Evolutionary conservation across 164 flowering plant species (phyloP).

Genomic region (Vitis labrusca): DNA sequence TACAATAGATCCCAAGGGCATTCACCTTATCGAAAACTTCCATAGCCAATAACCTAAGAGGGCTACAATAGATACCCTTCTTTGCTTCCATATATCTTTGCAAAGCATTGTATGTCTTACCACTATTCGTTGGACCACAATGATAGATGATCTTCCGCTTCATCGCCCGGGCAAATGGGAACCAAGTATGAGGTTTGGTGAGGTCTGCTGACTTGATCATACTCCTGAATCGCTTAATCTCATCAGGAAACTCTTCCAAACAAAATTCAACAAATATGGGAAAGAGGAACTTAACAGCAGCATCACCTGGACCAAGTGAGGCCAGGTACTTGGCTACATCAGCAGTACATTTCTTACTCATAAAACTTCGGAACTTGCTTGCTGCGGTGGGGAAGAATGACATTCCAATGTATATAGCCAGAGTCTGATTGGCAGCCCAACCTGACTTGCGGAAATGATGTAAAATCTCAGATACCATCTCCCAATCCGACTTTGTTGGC

Average conservation of each 20-base stretch:
- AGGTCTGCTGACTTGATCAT: constrained; percentile 78
- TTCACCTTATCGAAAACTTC: constrained; percentile 95
- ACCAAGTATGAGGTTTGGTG: constrained; percentile 93
- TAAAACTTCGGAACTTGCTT: constrained; percentile 49
- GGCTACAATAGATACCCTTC: constrained; percentile 87
- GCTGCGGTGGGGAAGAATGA: constrained; percentile 80
- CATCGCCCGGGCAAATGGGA: constrained; percentile 92
- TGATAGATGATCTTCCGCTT: constrained; percentile 85
- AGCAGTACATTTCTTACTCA: constrained; percentile 45
- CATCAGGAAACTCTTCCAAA: constrained; percentile 75
- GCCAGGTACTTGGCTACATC: constrained; percentile 50
- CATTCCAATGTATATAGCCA: constrained; percentile 73
- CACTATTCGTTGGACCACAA: constrained; percentile 95
- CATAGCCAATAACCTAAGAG: constrained; percentile 90
- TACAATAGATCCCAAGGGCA: constrained; percentile 77
- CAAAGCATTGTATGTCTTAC: constrained; percentile 89
- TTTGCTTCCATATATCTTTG: constrained; percentile 88
- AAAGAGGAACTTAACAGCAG: constrained; percentile 63
- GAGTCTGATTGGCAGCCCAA: constrained; percentile 87
- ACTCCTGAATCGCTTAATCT: constrained; percentile 61
- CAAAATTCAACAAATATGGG: constrained; percentile 87
- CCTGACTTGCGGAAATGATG: constrained; percentile 49
- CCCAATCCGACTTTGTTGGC: constrained; percentile 40
- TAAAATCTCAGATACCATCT: constrained; percentile 45
- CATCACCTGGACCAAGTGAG: constrained; percentile 55